These are phyloP conservation scores for Penicillium macrosclerotiorum DNA, from an alignment of 495 filamentous ascomycete species.

Conservation along the genomic window DNA sequence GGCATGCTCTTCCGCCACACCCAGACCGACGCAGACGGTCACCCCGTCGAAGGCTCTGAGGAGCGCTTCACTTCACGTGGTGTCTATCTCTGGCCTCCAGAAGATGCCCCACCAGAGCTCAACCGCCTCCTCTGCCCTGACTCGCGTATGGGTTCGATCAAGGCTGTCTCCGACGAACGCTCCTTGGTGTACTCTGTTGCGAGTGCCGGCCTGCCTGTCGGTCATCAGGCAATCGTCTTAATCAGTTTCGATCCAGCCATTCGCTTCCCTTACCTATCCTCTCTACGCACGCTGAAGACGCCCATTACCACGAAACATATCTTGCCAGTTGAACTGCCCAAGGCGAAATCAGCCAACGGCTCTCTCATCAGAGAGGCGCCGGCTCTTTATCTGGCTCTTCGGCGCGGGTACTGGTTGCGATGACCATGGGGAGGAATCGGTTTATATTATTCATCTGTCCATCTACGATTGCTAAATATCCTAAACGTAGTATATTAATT, in stretches of 20 bases:
- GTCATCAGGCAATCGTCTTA: slow-evolving; percentile 53
- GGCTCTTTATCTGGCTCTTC: slow-evolving; percentile 35
- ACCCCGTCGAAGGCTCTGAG: slow-evolving; percentile 32
- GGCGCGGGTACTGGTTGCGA: slow-evolving; percentile 40
- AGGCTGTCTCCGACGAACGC: slow-evolving; percentile 59
- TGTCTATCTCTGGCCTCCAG: slow-evolving; percentile 60
- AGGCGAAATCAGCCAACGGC: slow-evolving; percentile 2
- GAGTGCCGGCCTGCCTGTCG: slow-evolving; percentile 36
- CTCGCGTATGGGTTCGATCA: slow-evolving; percentile 43
- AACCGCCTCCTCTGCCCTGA: slow-evolving; percentile 58
- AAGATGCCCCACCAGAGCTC: slow-evolving; percentile 45
- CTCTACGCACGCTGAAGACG: slow-evolving; percentile 12
- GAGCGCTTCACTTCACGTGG: slow-evolving; percentile 49
- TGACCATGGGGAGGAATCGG: too few species aligned
- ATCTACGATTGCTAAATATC: too few species aligned
- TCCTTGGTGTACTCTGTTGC: slow-evolving; percentile 56
- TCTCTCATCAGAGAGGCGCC: slow-evolving; percentile 30
- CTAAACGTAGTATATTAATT: too few species aligned
- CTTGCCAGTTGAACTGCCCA: slow-evolving; percentile 2
- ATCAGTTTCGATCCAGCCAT: slow-evolving; percentile 63
- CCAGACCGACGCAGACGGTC: slow-evolving; percentile 24
- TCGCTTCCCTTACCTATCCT: slow-evolving; percentile 30
- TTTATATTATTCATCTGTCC: too few species aligned
- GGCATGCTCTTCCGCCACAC: slow-evolving; percentile 36
- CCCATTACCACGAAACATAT: slow-evolving; percentile 1